Percentiles rank a stretch among this genome's conserved stretches.
Evolutionary conservation across 2,329 filamentous ascomycete genomes (phyloP).

Genomic region (Alternaria postmessia): DNA sequence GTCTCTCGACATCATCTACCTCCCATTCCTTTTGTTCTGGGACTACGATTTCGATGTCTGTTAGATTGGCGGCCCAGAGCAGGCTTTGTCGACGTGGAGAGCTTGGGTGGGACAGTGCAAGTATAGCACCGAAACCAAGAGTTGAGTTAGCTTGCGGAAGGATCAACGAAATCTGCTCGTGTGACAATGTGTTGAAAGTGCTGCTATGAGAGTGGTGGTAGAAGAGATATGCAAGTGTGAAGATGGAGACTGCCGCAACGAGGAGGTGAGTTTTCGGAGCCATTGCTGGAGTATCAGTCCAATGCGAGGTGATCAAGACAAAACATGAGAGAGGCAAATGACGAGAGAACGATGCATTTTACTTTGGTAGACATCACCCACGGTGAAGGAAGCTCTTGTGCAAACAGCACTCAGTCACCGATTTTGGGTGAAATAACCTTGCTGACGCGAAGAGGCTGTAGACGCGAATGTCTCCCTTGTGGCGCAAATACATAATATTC

Average conservation of each 20-base stretch:
- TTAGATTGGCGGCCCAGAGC: slow-evolving; percentile 50
- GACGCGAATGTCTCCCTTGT: not conserved
- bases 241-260: not conserved
- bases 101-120: slow-evolving; percentile 48
- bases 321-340: not conserved
- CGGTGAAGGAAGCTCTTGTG: not conserved
- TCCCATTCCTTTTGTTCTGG: slow-evolving; percentile 51
- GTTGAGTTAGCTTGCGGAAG: slow-evolving; percentile 20
- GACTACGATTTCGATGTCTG: slow-evolving; percentile 49
- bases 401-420: not conserved
- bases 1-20: slow-evolving; percentile 39
- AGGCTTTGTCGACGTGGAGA: slow-evolving; percentile 48
- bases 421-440: not conserved
- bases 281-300: not conserved
- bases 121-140: slow-evolving; percentile 47
- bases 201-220: not conserved
- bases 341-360: not conserved
- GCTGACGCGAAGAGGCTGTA: not conserved
- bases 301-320: not conserved
- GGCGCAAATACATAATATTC: not conserved
- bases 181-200: not conserved
- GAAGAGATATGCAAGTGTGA: not conserved
- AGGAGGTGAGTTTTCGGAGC: not conserved
- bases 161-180: not conserved
- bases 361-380: not conserved